Evolutionary conservation across 257 asterid genomes (phyloP), one percentile per base, ranked within the genome.

Genomic region (Galeopsis tetrahit): DNA sequence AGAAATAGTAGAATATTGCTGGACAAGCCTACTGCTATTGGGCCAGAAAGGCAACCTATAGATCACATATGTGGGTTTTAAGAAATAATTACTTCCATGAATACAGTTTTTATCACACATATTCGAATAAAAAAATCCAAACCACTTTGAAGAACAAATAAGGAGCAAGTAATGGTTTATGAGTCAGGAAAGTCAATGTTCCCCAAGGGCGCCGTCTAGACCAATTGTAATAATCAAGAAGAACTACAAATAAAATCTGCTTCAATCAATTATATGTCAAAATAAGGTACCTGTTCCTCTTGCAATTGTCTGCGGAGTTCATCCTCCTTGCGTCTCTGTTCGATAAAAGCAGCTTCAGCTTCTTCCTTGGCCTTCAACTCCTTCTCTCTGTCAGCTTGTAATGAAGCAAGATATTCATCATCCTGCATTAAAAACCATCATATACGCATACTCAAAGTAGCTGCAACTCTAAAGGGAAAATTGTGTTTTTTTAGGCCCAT

Each of bases 351-450:
- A 82, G 96, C 97, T 80, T 92, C 98, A 75, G 97, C 98, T 79
- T 92, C 99, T 89, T 90, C 97, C 87, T 74, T 84, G 8, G 96
- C 99, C 85, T 88, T 95, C 87, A 95, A 63, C 80, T 90, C 99
- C 88, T 90, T 95, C 82, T 92, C 98, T 81, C 88, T 86, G 83
- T 95, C 99, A 81, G 97, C 99, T 95, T 92, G 93, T 80, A 95
- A 75, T 32, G 99, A 59, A 66, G 99, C 96, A 81, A 88, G 87
- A 81, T 88, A 95, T 78, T 89, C 99, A 83, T 90, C 99, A 78
- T 95, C 98, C 99, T 95, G 84, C 78, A 78, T 39, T 36, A 60
- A 63, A 76, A 70, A 68, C 28, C 57, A 56, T 49, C 10, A 57
- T 39, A 71, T 40, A 63, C 33, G 42, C 17, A 74, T 4, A 67